Evolutionary conservation across 805 yeast species (phyloP), one percentile per base, ranked within the genome.

Genomic region (Lipomyces sp.): DNA sequence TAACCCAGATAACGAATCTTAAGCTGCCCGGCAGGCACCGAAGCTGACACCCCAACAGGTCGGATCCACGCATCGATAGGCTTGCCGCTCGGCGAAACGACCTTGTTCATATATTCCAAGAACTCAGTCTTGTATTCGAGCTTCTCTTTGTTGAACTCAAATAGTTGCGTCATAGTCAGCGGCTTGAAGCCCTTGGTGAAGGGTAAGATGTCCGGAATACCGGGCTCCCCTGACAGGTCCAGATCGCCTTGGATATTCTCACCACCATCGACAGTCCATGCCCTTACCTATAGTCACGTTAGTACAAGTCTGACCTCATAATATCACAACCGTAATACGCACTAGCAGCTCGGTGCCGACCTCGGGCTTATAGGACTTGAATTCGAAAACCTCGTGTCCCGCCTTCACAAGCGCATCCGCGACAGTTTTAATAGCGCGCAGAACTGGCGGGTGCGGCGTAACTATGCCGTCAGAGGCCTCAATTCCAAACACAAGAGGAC

Each of bases 381-480:
- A 73, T 39, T 74, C 75, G 45, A 78, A 68, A 14, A 77, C 71
- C 46, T 75, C 76, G 57, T 76, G 79, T 11, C 83, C 82, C 14
- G 73, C 73, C 37, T 53, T 47, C 42, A 37, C 41, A 7, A 58
- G 51, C 21, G 57, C 53, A 26, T 63, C 70, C 28, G 60, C 58
- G 35, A 73, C 58, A 36, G 59, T 58, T 18, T 62, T 67, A 48
- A 80, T 38, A 1, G 76, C 82, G 49, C 82, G 69, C 10, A 66
- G 48, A 11, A 78, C 68, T 3, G 80, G 80, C 6, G 82, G 77
- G 21, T 75, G 72, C 5, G 81, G 81, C 18, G 70, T 68, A 4
- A 75, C 70, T 22, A 67, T 59, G 7, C 74, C 74, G 60, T 79
- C 81, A 50, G 70, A 71, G 10, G 58, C 60, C 42, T 73, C 57